Percentiles rank a stretch among this genome's conserved stretches.
Evolutionary conservation across 306 rosid species (phyloP).

Genomic region (Acacia melanoxylon): DNA sequence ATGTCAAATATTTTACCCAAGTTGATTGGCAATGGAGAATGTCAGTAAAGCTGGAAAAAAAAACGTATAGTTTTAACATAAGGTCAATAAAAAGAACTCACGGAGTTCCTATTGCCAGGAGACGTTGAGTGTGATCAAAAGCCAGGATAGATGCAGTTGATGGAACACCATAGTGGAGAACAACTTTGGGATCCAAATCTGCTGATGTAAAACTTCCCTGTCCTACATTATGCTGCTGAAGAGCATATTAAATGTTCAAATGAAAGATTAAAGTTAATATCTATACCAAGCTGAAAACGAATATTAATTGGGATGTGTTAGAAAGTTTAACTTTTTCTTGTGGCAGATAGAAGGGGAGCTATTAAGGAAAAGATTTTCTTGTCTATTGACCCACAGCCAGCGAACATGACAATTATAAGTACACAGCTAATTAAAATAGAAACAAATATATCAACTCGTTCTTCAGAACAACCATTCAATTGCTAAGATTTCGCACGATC

Average conservation of each 20-base stretch:
- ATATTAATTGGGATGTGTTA: background rate
- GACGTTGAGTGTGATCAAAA: slow-evolving; percentile 64
- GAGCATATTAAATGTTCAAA: slow-evolving; percentile 21
- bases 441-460: background rate
- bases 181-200: slow-evolving; percentile 60
- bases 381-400: background rate
- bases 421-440: background rate
- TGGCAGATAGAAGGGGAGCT: background rate
- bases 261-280: slow-evolving; percentile 6
- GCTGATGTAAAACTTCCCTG: slow-evolving; percentile 37
- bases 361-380: background rate
- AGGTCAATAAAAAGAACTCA: slow-evolving; percentile 44
- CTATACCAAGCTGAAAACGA: background rate
- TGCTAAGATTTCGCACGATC: background rate
- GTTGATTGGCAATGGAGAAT: slow-evolving; percentile 16
- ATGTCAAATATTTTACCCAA: slow-evolving; percentile 6
- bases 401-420: background rate
- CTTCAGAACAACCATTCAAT: background rate
- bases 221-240: slow-evolving; percentile 31
- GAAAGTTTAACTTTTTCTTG: background rate
- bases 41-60: background rate
- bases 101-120: slow-evolving; percentile 80
- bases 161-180: slow-evolving; percentile 84
- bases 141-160: slow-evolving; percentile 79
- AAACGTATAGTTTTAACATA: background rate